Evolutionary conservation across 495 filamentous ascomycete species (phyloP).

Genomic region (Hyaloscypha variabilis): DNA sequence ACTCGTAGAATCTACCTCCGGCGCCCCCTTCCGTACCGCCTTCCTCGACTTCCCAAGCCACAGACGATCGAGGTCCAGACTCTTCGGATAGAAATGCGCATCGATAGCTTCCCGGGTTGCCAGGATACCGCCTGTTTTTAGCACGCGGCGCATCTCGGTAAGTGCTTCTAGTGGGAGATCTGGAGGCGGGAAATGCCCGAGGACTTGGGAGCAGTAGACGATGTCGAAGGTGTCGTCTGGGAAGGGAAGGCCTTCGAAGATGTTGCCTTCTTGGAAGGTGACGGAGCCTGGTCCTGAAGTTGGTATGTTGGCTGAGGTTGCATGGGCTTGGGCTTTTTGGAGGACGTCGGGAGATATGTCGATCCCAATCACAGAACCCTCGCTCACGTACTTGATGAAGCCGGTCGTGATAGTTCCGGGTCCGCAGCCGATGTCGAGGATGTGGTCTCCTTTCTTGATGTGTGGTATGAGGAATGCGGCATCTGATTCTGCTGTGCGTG

Average conservation of each 20-base stretch:
- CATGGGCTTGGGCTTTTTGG: constrained; percentile 3
- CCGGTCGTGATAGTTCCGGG: constrained; percentile 60
- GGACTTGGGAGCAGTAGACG: constrained; percentile 55
- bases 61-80: constrained; percentile 21
- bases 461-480: constrained; percentile 46
- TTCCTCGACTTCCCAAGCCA: constrained; percentile 35
- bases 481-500: constrained; percentile 35
- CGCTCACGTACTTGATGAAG: constrained; percentile 47
- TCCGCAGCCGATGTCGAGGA: constrained; percentile 63
- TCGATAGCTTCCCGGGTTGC: constrained; percentile 43
- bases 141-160: constrained; percentile 52
- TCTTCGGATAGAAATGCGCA: constrained; percentile 33
- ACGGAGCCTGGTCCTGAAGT: constrained; percentile 36
- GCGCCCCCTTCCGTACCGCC: constrained; percentile 27
- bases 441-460: constrained; percentile 47
- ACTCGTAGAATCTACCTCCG: constrained; percentile 30
- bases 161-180: constrained; percentile 43
- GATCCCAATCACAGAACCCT: constrained; percentile 43
- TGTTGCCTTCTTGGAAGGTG: constrained; percentile 37
- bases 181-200: constrained; percentile 49
- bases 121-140: constrained; percentile 54
- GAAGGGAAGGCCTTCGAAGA: constrained; percentile 16
- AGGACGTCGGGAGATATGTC: constrained; percentile 31
- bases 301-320: constrained; percentile 37
- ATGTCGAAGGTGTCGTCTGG: constrained; percentile 52